Evolutionary conservation across 305 asterid species (phyloP), one percentile per base, ranked within the genome.

Genomic region (Rubia balearica): DNA sequence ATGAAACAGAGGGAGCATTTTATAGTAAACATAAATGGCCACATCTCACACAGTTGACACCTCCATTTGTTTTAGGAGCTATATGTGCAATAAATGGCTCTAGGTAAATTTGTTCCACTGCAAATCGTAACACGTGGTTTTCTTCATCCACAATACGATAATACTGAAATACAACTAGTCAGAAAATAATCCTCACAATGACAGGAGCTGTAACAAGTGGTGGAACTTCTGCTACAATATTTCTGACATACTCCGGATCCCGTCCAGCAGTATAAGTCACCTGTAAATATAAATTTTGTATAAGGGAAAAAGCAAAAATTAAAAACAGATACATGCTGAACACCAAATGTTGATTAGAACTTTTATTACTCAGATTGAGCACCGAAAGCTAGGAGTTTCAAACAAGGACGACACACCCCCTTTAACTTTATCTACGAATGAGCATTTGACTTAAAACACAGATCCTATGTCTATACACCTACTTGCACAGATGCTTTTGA

Each of bases 191-290:
- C 65, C 96, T 83, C 88, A 94, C 99, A 80, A 91, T 91, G 71
- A 88, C 78, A 69, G 99, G 99, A 78, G 87, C 84, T 72, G 83
- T 85, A 65, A 91, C 85, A 55, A 91, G 81, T 56, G 99, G 97
- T 27, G 92, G 82, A 69, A 83, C 80, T 72, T 94, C 96, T 36
- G 96, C 89, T 71, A 87, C 91, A 70, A 94, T 85, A 79, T 81
- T 87, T 71, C 83, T 87, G 81, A 86, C 82, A 30, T 81, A 78
- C 76, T 76, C 85, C 24, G 91, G 95, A 79, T 94, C 99, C 89
- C 97, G 84, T 72, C 98, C 99, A 75, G 83, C 95, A 59, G 99
- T 94, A 82, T 86, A 87, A 49, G 90, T 91, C 74, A 94, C 95
- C 99, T 94, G 94, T 69, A 60, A 74, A 80, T 41, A 69, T 5